These are phyloP conservation scores for Annulohypoxylon maeteangense DNA, from an alignment of 495 filamentous ascomycete species.

Conservation along the genomic window DNA sequence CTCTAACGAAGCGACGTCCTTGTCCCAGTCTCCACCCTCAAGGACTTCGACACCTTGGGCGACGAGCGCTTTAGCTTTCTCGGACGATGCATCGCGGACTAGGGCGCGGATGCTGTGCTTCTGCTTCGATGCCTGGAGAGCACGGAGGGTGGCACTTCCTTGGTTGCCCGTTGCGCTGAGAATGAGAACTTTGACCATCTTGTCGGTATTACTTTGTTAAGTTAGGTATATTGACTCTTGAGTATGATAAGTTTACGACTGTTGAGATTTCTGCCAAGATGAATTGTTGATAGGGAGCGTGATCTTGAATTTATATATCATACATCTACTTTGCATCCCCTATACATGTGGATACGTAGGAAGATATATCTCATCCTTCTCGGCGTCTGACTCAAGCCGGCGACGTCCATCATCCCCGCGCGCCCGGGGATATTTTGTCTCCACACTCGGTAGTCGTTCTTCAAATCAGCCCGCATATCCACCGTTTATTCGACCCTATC, in stretches of 20 bases:
- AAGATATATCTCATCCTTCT: neutral
- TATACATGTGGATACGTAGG: neutral
- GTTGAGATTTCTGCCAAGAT: neutral
- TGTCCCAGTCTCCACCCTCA: conserved; percentile 58
- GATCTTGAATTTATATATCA: neutral
- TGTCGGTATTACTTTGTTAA: conserved; percentile 2
- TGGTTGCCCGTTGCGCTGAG: conserved; percentile 78
- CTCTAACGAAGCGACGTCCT: conserved; percentile 59
- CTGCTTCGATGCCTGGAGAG: conserved; percentile 60
- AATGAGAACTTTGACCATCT: conserved; percentile 60
- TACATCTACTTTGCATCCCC: neutral
- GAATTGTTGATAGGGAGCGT: neutral
- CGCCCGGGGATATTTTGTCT: neutral
- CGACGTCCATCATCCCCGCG: neutral
- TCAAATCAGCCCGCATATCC: neutral
- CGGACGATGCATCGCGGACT: conserved; percentile 67
- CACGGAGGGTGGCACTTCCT: conserved; percentile 68
- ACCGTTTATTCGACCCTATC: neutral
- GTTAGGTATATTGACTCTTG: neutral
- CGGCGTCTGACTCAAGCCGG: neutral
- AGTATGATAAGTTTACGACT: neutral
- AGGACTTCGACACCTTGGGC: conserved; percentile 58
- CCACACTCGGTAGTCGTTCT: conserved; percentile 13
- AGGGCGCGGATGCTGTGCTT: conserved; percentile 73
- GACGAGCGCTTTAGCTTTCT: conserved; percentile 63